Evolutionary conservation across 257 asterid species (phyloP).

Genomic region (Solanum dulcamara): DNA sequence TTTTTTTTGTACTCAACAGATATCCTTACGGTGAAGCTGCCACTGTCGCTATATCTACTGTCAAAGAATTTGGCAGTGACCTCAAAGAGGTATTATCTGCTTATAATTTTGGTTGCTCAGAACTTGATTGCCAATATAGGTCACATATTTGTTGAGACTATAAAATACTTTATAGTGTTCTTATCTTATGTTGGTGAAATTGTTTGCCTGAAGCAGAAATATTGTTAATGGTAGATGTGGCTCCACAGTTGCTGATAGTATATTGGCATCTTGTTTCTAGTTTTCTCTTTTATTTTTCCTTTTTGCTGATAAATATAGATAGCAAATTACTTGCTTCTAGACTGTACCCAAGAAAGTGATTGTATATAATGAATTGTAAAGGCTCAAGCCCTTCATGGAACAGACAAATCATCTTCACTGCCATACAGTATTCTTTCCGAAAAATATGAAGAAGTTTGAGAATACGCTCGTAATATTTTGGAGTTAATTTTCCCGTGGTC

Average conservation of each 20-base stretch:
- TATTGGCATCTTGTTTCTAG: background rate
- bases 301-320: background rate
- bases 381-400: background rate
- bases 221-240: background rate
- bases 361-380: background rate
- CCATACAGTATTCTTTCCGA: background rate
- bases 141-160: background rate
- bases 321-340: background rate
- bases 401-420: background rate
- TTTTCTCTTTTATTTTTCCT: background rate
- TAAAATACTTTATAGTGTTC: background rate
- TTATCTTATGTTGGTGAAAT: background rate
- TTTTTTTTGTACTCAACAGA: constrained; percentile 21
- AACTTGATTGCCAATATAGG: background rate
- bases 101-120: background rate
- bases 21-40: constrained; percentile 95
- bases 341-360: background rate
- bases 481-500: background rate
- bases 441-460: background rate
- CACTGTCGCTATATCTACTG: constrained; percentile 67
- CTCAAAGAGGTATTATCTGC: constrained; percentile 59
- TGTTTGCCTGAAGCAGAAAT: background rate
- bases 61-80: constrained; percentile 50
- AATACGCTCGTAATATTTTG: background rate
- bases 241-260: background rate